A percentile compares a stretch with the other conserved stretches of the same genome.
Conservation (phyloP, 2,329 filamentous ascomycete species). For the Byssochlamys sp. region DNA sequence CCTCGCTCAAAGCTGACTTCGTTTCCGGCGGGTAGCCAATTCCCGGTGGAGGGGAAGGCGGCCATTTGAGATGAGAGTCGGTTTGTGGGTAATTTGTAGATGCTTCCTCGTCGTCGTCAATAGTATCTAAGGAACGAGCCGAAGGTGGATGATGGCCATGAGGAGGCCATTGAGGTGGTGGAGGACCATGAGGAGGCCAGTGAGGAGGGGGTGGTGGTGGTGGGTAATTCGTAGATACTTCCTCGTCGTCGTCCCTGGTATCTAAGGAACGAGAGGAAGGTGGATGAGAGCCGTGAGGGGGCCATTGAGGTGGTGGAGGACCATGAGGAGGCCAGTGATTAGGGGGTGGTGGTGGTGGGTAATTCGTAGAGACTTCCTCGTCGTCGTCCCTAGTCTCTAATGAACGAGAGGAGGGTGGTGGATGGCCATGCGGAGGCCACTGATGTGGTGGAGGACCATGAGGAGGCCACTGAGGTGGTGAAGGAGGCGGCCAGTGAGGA, state of each 20-base stretch:
- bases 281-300: neutral
- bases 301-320: neutral
- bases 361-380: neutral
- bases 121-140: neutral
- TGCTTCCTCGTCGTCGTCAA: neutral
- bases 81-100: too few relatives aligned
- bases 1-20: too few relatives aligned
- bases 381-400: neutral
- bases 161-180: neutral
- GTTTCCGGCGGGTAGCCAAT: too few relatives aligned
- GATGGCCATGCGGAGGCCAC: too few relatives aligned
- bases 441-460: neutral
- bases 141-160: neutral
- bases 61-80: too few relatives aligned
- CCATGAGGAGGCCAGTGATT: too few relatives aligned
- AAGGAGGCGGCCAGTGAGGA: neutral
- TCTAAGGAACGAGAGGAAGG: neutral
- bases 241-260: neutral
- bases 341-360: too few relatives aligned
- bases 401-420: neutral
- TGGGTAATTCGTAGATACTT: too few relatives aligned
- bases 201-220: too few relatives aligned
- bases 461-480: neutral
- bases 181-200: neutral
- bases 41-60: too few relatives aligned